Evolutionary conservation across 352 stramenopile genomes (phyloP).

Genomic region (Globisporangium middletonii): DNA sequence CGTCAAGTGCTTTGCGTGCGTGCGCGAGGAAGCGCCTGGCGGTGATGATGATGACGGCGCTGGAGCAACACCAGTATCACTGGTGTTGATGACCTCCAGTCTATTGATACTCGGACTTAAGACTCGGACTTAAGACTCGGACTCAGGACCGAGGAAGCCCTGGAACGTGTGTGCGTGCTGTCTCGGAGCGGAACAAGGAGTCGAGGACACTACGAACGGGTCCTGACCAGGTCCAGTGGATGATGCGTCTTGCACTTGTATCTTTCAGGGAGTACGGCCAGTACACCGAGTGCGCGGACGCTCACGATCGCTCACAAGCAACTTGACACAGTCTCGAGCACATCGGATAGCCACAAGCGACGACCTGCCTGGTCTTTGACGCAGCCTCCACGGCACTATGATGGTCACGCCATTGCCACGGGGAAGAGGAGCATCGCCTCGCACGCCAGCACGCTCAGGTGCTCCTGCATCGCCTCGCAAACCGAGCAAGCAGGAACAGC

Average conservation of each 20-base stretch:
- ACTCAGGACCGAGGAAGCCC: too few relatives aligned
- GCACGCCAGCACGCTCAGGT: neutral
- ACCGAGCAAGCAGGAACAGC: conserved; percentile 11
- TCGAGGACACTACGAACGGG: too few relatives aligned
- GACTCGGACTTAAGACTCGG: too few relatives aligned
- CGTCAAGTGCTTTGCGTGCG: neutral
- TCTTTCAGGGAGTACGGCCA: neutral
- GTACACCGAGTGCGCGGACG: neutral
- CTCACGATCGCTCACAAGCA: neutral
- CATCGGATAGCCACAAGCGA: neutral
- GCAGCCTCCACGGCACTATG: neutral
- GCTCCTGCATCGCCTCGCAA: neutral
- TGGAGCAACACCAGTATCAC: too few relatives aligned
- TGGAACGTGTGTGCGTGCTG: too few relatives aligned
- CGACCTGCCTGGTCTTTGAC: neutral
- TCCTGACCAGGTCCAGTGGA: too few relatives aligned
- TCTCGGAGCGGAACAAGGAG: too few relatives aligned
- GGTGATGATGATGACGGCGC: too few relatives aligned
- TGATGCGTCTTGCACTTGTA: neutral
- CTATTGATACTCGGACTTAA: too few relatives aligned
- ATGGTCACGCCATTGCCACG: conserved; percentile 23
- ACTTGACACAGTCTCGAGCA: neutral
- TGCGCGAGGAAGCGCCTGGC: too few relatives aligned
- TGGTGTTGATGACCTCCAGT: too few relatives aligned
- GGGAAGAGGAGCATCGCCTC: neutral